Evolutionary conservation across 805 yeast genomes (phyloP).

Genomic region (Phaffomyces opuntiae): DNA sequence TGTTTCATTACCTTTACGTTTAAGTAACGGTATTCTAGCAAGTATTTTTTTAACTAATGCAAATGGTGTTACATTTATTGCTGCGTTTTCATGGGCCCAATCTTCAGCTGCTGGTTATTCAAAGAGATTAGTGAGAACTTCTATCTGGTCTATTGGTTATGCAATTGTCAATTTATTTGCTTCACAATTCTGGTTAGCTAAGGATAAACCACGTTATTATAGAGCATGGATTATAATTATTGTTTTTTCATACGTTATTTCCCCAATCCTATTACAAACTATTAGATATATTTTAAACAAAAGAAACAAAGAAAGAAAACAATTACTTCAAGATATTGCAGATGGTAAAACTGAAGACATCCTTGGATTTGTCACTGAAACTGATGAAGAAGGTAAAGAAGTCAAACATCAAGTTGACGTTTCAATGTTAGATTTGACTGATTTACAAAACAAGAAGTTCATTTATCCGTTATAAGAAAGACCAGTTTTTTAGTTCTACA

Average conservation of each 20-base stretch:
- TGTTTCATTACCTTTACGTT: constrained; percentile 30
- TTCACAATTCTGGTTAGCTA: constrained; percentile 39
- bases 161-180: constrained; percentile 37
- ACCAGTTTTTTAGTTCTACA: no score
- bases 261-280: constrained; percentile 30
- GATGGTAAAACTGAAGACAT: constrained; percentile 23
- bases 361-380: constrained; percentile 20
- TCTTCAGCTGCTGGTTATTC: constrained; percentile 34
- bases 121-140: constrained; percentile 35
- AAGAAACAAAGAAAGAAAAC: constrained; percentile 8
- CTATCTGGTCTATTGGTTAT: constrained; percentile 32
- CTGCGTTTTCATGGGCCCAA: constrained; percentile 15
- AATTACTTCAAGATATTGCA: not conserved
- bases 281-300: constrained; percentile 31
- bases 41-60: constrained; percentile 21
- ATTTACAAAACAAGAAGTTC: constrained; percentile 42
- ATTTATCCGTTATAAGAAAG: constrained; percentile 34
- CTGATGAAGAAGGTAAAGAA: constrained; percentile 23
- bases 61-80: constrained; percentile 26
- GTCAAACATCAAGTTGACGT: constrained; percentile 25
- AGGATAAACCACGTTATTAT: constrained; percentile 35
- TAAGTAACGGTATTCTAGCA: constrained; percentile 27
- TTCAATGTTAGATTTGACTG: constrained; percentile 46
- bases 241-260: constrained; percentile 33
- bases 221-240: constrained; percentile 44